Percentiles rank a stretch among this genome's conserved stretches.
phyloP scores from a whole-genome alignment of 495 filamentous ascomycete species.

The Coniosporium apollinis region DNA sequence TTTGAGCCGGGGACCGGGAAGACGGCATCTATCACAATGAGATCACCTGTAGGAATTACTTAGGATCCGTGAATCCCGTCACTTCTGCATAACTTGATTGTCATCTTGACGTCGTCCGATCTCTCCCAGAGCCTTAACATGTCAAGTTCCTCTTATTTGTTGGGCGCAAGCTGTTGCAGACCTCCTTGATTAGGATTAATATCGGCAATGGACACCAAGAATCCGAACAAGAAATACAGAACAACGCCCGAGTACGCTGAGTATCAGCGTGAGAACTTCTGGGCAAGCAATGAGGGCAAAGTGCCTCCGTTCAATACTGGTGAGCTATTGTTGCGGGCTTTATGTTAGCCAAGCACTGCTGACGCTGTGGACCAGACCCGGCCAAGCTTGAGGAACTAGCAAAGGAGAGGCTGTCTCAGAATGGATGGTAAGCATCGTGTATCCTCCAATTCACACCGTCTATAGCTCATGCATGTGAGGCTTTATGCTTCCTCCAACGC shows the following conservation, averaged over 20 bases:
- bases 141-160: no score
- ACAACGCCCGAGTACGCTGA: constrained; percentile 43
- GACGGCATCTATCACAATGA: no score
- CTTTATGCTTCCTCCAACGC: constrained; percentile 53
- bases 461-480: no score
- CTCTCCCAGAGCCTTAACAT: no score
- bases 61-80: no score
- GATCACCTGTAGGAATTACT: no score
- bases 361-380: constrained; percentile 40
- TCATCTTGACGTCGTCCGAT: no score
- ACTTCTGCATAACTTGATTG: no score
- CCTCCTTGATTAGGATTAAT: no score
- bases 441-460: no score
- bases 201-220: constrained; percentile 39
- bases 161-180: no score
- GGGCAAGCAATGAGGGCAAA: constrained; percentile 38
- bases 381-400: constrained; percentile 40
- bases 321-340: background rate
- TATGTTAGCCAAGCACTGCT: background rate
- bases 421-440: constrained; percentile 39
- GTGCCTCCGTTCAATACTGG: constrained; percentile 40
- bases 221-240: constrained; percentile 37
- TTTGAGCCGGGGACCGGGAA: no score
- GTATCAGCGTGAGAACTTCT: constrained; percentile 47
- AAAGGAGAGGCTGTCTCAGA: constrained; percentile 34